Base-by-base conservation (phyloP, 2,329 filamentous ascomycete species). In the Escovopsis sp. region DNA sequence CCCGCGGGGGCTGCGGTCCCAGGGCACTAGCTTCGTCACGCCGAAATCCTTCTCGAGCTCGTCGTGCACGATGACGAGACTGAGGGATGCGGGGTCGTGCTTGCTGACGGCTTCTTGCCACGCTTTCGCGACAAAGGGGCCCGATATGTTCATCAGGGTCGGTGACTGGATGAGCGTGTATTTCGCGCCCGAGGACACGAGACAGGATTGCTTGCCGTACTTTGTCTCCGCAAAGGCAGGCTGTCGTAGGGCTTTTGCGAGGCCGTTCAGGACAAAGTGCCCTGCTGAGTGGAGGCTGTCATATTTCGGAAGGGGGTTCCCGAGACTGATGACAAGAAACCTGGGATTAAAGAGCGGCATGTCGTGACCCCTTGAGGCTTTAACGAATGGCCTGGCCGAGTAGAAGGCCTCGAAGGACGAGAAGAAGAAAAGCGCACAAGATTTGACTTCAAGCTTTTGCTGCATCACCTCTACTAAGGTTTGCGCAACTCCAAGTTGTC, bases 231-330 rank as follows among this genome's bases (percentile, higher is more conserved):
- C 55, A 52, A 81, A 78, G 0, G 61, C 43, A 0, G 76, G 66
- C 48, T 74, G 66, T 3, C 48, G 46, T 5, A 63, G 51, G 12
- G 56, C 51, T 13, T 62, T 66, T 15, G 70, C 67, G 8, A 89
- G 63, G 2, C 72, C 66, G 41, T 73, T 66, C 49, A 94, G 74
- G 37, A 86, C 74, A 43, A 78, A 74, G 64, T 96, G 89, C 10
- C 88, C 91, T 12, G 87, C 86, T 20, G 80, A 88, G 63, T 96
- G 91, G 7, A 89, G 77, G 15, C 84, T 93, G 48, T 81, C 71
- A 49, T 75, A 73, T 60, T 89, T 88, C 2, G 76, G 66, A 7
- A 72, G 68, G 7, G 84, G 86, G 53, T 96, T 96, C 50, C 91
- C 91, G 47, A 98, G 73, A 47, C 85, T 91, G 64, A 87, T 74